Evolutionary conservation across 2,329 filamentous ascomycete genomes (phyloP), one percentile per base, ranked within the genome.

Genomic region (Aspergillus clavatus): DNA sequence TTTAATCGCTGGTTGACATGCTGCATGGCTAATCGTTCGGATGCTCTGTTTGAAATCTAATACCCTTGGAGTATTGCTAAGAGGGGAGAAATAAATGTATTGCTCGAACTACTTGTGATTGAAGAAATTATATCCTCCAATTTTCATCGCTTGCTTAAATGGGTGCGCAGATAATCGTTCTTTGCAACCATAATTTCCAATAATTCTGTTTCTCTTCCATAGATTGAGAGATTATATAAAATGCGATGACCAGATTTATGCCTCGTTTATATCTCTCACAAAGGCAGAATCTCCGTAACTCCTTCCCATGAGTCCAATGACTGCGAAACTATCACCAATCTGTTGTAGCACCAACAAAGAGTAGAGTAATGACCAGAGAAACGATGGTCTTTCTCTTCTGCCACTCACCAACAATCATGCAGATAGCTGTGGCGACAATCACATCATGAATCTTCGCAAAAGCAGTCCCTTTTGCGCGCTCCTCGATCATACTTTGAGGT

Each of bases 331-430:
- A 18, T 18, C 23, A 2, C 18, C 14, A 16, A 33, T 5, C 4
- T 8, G 5, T 8, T 10, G 12, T 8, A 3, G 29, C 29, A 7
- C 14, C 14, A 8, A 16, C 29, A 2, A 33, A 33, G 10, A 33
- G 7, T 8, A 33, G 29, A 7, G 7, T 16, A 33, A 33, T 7
- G 29, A 33, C 0, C 6, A 33, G 7, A 16, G n/a, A 4, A 4
- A 33, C 14, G 14, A 8, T 16, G 2, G 29, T 28, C 24, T n/a
- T 27, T 29, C 22, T 14, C 14, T 47, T 54, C 47, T 47, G 22
- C 43, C 38, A 47, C 31, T 51, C 50, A 2, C 50, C 50, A 29
- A 53, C 29, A 11, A 54, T 26, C 52, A 54, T 54, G 35, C 52
- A 54, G 43, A 51, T 45, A 8, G 52, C 40, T 3, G 52, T 54